Evolutionary conservation across 805 yeast species (phyloP).

Genomic region (Nakazawaea peltata): DNA sequence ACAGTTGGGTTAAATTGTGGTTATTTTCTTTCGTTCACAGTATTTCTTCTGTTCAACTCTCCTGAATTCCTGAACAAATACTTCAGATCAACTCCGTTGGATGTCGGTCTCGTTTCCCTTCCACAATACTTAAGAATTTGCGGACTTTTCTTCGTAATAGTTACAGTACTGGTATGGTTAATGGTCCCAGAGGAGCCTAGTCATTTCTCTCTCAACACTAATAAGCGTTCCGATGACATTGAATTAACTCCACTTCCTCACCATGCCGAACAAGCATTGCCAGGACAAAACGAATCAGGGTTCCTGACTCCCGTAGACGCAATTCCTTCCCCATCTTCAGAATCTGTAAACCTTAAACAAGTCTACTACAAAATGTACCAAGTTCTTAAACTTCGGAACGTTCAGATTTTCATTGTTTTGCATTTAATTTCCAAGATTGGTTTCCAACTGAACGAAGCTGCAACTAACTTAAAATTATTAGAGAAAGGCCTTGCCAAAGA

Average conservation of each 20-base stretch:
- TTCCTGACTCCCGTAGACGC: slow-evolving; percentile 20
- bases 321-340: slow-evolving; percentile 14
- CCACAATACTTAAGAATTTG: slow-evolving; percentile 72
- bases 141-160: slow-evolving; percentile 63
- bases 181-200: slow-evolving; percentile 69
- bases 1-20: slow-evolving; percentile 93
- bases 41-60: slow-evolving; percentile 83
- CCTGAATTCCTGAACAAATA: slow-evolving; percentile 89
- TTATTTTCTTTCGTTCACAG: slow-evolving; percentile 84
- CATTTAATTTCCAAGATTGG: slow-evolving; percentile 83
- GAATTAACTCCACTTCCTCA: slow-evolving; percentile 13
- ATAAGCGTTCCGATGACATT: slow-evolving; percentile 13
- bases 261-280: too few species aligned
- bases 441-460: slow-evolving; percentile 93
- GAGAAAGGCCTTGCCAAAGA: slow-evolving; percentile 92
- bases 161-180: slow-evolving; percentile 52
- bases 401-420: slow-evolving; percentile 65
- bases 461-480: slow-evolving; percentile 81
- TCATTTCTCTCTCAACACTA: slow-evolving; percentile 21
- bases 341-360: slow-evolving; percentile 29
- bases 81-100: slow-evolving; percentile 51
- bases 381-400: slow-evolving; percentile 61
- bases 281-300: slow-evolving; percentile 18
- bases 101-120: slow-evolving; percentile 60
- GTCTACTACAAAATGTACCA: slow-evolving; percentile 62